A percentile compares a stretch with the other conserved stretches of the same genome.
phyloP scores from a whole-genome alignment of 257 asterid species.

The Gentiana macrophylla region DNA sequence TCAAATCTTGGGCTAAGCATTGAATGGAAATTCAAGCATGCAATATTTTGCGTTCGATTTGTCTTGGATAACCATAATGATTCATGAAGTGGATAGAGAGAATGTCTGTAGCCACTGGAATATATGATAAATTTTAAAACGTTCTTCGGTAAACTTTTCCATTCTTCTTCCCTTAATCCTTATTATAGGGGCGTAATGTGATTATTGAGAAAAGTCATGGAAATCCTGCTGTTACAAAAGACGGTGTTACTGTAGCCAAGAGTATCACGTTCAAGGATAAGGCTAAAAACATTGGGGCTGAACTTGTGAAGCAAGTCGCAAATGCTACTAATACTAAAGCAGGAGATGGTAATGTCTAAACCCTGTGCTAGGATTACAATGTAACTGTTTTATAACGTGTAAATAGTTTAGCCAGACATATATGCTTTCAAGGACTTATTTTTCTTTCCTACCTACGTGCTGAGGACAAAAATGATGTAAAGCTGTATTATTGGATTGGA shows the following conservation, averaged over 20 bases:
- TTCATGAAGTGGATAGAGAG: background rate
- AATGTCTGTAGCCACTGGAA: background rate
- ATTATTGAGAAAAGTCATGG: conserved; percentile 50
- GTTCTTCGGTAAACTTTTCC: background rate
- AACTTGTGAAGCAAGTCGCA: conserved; percentile 89
- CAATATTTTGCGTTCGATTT: background rate
- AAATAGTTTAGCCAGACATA: background rate
- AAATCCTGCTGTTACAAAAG: conserved; percentile 73
- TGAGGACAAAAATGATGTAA: background rate
- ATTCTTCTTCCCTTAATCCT: conserved; percentile 1
- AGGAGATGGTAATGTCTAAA: conserved; percentile 69
- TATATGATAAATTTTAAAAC: background rate
- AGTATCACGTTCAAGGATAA: conserved; percentile 59
- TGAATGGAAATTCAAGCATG: background rate
- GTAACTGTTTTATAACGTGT: background rate
- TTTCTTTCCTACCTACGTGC: background rate
- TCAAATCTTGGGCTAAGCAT: background rate
- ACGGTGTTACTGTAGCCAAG: conserved; percentile 89
- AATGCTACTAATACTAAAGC: conserved; percentile 77
- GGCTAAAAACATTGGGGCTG: conserved; percentile 77
- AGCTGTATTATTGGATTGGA: background rate
- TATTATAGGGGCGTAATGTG: conserved; percentile 69
- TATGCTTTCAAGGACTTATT: background rate
- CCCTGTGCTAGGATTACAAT: conserved; percentile 7
- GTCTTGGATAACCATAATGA: background rate